phyloP scores from a whole-genome alignment of 176 grass and related monocot genomes.

The Neostapfia colusana region DNA sequence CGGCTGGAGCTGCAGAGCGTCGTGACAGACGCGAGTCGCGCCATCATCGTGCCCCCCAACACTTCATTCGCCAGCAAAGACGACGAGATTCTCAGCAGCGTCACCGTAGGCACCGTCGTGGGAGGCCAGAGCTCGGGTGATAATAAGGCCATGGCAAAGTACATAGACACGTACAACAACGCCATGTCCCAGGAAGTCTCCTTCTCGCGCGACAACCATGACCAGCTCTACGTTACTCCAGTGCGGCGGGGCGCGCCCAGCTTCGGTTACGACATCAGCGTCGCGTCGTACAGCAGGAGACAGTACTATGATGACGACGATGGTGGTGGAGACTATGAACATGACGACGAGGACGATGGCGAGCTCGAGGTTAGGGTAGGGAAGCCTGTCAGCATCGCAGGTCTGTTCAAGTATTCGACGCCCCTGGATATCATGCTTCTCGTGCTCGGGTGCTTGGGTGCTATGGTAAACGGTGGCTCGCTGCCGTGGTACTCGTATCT shows the following conservation, averaged over 20 bases:
- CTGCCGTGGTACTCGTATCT: slow-evolving; percentile 76
- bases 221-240: slow-evolving; percentile 45
- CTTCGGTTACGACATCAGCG: slow-evolving; percentile 41
- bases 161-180: not conserved
- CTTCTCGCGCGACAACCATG: slow-evolving; percentile 53
- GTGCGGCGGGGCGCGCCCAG: slow-evolving; percentile 10
- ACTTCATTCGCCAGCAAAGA: slow-evolving; percentile 50
- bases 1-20: slow-evolving; percentile 65
- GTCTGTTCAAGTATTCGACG: slow-evolving; percentile 65
- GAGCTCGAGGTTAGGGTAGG: slow-evolving; percentile 45
- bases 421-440: slow-evolving; percentile 50
- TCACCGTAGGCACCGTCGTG: not conserved
- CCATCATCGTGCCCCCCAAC: slow-evolving; percentile 17
- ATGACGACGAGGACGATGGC: slow-evolving; percentile 24
- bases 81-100: slow-evolving; percentile 12
- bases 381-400: slow-evolving; percentile 45
- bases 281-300: slow-evolving; percentile 30
- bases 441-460: slow-evolving; percentile 59
- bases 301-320: not conserved
- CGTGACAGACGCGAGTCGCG: slow-evolving; percentile 39
- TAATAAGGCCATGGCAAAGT: not conserved
- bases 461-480: slow-evolving; percentile 59
- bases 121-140: not conserved
- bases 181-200: slow-evolving; percentile 37
- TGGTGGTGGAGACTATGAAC: not conserved